Evolutionary conservation across 1,284 basidiomycete species (phyloP), one percentile per base, ranked within the genome.

Genomic region (Grifola frondosa): DNA sequence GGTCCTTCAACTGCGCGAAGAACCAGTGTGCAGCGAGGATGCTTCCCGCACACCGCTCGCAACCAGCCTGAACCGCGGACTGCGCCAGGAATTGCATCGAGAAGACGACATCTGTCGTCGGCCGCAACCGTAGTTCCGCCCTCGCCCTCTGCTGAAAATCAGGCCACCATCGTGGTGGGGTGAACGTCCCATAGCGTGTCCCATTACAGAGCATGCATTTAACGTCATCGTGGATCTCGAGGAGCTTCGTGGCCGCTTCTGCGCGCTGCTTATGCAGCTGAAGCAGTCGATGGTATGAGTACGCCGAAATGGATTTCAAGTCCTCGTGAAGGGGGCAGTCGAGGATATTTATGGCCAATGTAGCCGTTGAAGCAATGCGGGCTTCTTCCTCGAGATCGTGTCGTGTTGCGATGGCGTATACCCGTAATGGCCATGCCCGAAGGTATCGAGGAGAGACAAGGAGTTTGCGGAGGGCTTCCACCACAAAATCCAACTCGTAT

Each of bases 121-220:
- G 84, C 37, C 81, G 66, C 35, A 61, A 51, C 19, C 66, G 63
- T 42, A 87, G 61, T 56, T 87, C 82, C 56, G 73, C 73, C 55
- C 58, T 73, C 30, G 82, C 84, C 47, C 66, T 59, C 56, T 58
- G 69, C 58, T 74, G 70, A 52, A 76, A 88, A 48, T 77, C 74
- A 24, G 61, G 62, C 84, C 84, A 88, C 84, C 85, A 88, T 58
- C 74, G 73, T 20, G 84, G 84, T 16, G 71, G 68, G 10, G 68
- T 67, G 42, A 76, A 68, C 30, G 69, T 63, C 2, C 64, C 64
- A 32, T 74, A 75, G 49, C 71, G 63, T 3, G 70, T 67, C 8
- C 77, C 76, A 33, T 81, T 83, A 57, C 83, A 87, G 46, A 81
- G 76, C 65, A 79, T 74, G 62, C 84, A 88, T 60, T 79, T 79